phyloP scores from a whole-genome alignment of 2,329 filamentous ascomycete genomes.

The Colletotrichum graminicola region DNA sequence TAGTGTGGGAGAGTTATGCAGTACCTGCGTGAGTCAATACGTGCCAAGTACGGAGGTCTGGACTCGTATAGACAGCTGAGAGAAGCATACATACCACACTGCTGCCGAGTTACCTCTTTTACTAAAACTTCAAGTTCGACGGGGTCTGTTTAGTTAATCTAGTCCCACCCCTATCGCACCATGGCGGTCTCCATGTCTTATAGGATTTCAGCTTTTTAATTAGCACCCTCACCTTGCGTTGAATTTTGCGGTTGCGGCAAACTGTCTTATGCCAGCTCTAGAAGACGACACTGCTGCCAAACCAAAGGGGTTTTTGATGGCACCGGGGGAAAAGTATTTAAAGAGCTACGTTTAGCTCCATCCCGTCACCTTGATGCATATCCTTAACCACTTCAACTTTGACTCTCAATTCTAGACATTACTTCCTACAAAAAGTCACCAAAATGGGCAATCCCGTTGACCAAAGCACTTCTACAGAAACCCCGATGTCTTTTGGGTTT shows the following conservation, averaged over 20 bases:
- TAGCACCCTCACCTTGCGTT: background rate
- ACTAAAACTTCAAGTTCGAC: background rate
- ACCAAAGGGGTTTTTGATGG: background rate
- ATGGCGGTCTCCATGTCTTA: conserved; percentile 3
- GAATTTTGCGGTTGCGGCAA: background rate
- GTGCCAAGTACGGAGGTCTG: background rate
- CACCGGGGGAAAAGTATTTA: background rate
- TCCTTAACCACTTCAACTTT: background rate
- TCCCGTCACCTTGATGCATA: background rate
- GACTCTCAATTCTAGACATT: background rate
- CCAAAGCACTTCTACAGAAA: too few relatives aligned
- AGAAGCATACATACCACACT: background rate
- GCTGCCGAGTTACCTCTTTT: background rate
- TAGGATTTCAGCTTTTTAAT: background rate
- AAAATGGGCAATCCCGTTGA: conserved; percentile 3
- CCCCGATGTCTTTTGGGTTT: background rate
- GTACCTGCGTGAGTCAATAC: background rate
- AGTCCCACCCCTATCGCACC: background rate
- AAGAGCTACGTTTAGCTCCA: background rate
- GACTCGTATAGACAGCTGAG: background rate
- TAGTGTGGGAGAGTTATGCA: background rate
- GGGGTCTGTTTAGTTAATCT: background rate
- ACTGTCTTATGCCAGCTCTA: background rate
- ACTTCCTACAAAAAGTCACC: background rate
- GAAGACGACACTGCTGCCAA: background rate